Evolutionary conservation across 257 asterid genomes (phyloP), one percentile per base, ranked within the genome.

Genomic region (Galeopsis tetrahit): DNA sequence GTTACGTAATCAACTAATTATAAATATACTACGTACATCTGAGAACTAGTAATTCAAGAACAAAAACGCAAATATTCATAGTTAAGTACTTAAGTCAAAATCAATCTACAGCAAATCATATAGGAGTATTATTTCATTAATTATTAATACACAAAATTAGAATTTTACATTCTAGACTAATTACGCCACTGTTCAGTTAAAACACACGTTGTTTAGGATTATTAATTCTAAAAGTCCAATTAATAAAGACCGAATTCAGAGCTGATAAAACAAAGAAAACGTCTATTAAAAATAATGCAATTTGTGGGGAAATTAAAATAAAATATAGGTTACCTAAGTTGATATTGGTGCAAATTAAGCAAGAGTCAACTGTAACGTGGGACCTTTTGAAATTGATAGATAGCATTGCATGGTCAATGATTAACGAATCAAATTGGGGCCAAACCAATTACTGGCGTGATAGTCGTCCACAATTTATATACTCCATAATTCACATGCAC

Each of bases 331-430:
- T 73, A 84, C 84, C 87, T 77, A 79, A 82, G 82, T 72, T 68
- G 70, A 77, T 48, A 49, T 5, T 49, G 56, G 56, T 76, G 66
- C 63, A 57, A 80, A 14, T 40, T 1, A 62, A 73, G 58, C 75
- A 80, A 71, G 75, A 83, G 90, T 86, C 92, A 88, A 83, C 90
- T 80, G 72, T 82, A 13, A 28, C 21, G 43, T 60, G 82, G 83
- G 74, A 63, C 84, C 83, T 81, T 31, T 38, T 6, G 11, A 65
- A 13, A 53, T 53, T 15, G 60, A 53, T 15, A 53, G 84, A 83
- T 85, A 83, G 28, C 28, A 21, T 21, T 21, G 28, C 28, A 66
- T 71, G 81, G 89, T 89, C 93, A 85, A 82, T 86, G 61, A 89
- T 83, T 72, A 85, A 81, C 82, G 84, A 83, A 83, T 76, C 85